These are phyloP conservation scores for Xylaria sp. DNA, from an alignment of 2,329 filamentous ascomycete species.

Conservation along the genomic window DNA sequence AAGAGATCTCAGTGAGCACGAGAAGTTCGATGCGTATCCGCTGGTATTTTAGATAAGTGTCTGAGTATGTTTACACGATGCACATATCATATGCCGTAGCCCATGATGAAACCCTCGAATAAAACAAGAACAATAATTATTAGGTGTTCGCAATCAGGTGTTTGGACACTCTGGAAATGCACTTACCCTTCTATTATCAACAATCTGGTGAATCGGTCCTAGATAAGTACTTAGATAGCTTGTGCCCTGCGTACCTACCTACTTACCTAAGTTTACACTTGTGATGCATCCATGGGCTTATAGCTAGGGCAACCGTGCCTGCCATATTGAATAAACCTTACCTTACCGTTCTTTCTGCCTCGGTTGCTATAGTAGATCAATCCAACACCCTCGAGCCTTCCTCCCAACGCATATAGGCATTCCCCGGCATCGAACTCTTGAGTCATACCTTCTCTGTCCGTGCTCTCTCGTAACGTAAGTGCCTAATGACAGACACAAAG, in stretches of 20 bases:
- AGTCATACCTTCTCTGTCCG: conserved; percentile 3
- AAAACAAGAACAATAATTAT: not conserved
- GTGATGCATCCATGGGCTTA: not conserved
- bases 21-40: not conserved
- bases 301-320: conserved; percentile 4
- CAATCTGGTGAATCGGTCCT: not conserved
- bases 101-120: not conserved
- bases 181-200: not conserved
- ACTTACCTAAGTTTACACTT: no score
- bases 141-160: not conserved
- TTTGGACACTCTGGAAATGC: not conserved
- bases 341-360: not conserved
- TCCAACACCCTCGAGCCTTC: conserved; percentile 2
- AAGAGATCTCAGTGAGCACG: not conserved
- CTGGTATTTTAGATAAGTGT: not conserved
- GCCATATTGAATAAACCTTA: not conserved
- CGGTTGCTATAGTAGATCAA: not conserved
- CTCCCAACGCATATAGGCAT: not conserved
- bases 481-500: not conserved
- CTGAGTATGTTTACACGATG: not conserved
- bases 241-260: not conserved
- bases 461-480: not conserved
- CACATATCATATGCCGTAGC: not conserved
- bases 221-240: not conserved
- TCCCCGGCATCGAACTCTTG: not conserved